Conservation (phyloP, 2,329 filamentous ascomycete genomes). For the Venturia pyrina region DNA sequence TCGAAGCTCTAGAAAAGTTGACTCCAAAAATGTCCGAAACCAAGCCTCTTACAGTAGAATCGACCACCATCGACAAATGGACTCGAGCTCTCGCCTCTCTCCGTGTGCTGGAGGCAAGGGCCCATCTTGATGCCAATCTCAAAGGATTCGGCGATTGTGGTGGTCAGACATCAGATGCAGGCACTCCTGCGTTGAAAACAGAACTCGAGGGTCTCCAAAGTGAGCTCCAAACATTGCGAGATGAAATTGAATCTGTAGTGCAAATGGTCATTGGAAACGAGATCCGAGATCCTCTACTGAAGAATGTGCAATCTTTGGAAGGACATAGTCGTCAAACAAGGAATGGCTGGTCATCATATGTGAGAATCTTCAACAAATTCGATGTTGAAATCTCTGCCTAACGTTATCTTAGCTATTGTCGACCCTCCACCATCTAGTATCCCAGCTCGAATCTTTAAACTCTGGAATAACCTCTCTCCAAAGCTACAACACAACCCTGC, state of each 20-base stretch:
- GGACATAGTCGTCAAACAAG: constrained; percentile 25
- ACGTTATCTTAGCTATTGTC: constrained; percentile 21
- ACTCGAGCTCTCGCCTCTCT: constrained; percentile 36
- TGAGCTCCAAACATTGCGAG: constrained; percentile 59
- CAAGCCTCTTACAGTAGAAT: constrained; percentile 41
- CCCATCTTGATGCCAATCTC: constrained; percentile 43
- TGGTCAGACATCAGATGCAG: constrained; percentile 30
- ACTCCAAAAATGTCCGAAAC: constrained; percentile 46
- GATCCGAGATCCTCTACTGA: constrained; percentile 50
- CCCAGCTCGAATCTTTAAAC: constrained; percentile 21
- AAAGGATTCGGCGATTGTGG: constrained; percentile 27
- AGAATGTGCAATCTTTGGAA: constrained; percentile 26
- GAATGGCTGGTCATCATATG: constrained; percentile 33
- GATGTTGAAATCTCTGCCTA: constrained; percentile 1
- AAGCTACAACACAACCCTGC: constrained; percentile 18
- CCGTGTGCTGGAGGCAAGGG: constrained; percentile 31
- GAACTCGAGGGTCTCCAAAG: constrained; percentile 45
- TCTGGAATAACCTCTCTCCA: constrained; percentile 20
- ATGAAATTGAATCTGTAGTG: constrained; percentile 58
- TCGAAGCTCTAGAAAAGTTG: constrained; percentile 56
- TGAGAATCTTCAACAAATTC: constrained; percentile 17
- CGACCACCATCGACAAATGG: constrained; percentile 45
- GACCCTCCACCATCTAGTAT: constrained; percentile 32
- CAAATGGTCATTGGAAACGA: constrained; percentile 63
- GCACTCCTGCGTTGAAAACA: constrained; percentile 11